Evolutionary conservation across 2,329 filamentous ascomycete species (phyloP).

Genomic region (Decorospora gaudefroyi): DNA sequence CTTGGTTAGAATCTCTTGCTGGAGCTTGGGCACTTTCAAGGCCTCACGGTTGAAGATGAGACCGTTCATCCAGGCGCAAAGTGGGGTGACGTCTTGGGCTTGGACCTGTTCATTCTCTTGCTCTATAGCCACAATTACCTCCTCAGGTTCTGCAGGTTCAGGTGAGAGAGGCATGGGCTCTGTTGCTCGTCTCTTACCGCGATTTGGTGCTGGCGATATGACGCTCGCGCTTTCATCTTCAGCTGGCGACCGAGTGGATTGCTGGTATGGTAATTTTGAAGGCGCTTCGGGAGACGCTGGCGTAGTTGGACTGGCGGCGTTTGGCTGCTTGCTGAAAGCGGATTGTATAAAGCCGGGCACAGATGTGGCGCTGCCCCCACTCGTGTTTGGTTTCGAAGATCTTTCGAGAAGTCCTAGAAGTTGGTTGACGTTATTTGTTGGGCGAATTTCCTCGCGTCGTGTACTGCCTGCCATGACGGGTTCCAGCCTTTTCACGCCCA

Average conservation of each 20-base stretch:
- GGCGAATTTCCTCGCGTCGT: constrained; percentile 16
- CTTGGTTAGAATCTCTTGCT: constrained; percentile 55
- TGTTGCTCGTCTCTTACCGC: not conserved
- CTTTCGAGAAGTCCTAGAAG: not conserved
- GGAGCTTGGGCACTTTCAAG: constrained; percentile 51
- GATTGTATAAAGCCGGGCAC: not conserved
- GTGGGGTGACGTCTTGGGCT: not conserved
- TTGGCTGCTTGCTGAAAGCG: constrained; percentile 5
- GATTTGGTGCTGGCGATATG: not conserved
- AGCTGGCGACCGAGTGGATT: not conserved
- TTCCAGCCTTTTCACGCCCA: constrained; percentile 23
- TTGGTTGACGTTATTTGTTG: not conserved
- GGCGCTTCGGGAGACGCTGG: not conserved
- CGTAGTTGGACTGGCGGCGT: not conserved
- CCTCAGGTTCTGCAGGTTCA: not conserved
- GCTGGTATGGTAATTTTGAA: not conserved
- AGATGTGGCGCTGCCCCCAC: not conserved
- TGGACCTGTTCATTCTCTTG: not conserved
- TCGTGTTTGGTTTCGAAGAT: not conserved
- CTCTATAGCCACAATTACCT: not conserved
- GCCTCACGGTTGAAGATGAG: constrained; percentile 27
- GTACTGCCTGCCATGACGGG: constrained; percentile 31
- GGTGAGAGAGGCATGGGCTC: not conserved
- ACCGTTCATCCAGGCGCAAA: constrained; percentile 33
- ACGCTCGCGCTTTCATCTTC: not conserved